Evolutionary conservation across 2,329 filamentous ascomycete genomes (phyloP).

Genomic region (Pseudonectria buxi): DNA sequence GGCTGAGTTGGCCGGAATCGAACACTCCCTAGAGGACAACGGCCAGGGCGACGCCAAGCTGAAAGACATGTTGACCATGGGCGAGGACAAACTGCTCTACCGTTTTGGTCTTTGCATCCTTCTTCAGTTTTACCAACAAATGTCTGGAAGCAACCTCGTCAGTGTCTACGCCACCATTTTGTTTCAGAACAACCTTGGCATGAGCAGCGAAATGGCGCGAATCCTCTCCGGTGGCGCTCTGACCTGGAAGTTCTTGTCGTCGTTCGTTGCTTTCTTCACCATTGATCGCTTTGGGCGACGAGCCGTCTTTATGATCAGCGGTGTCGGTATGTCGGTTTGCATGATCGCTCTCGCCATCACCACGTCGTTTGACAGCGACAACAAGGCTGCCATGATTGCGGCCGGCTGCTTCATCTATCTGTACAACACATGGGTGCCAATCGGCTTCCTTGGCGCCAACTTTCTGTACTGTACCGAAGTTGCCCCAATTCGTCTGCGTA

Average conservation of each 20-base stretch:
- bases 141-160: slow-evolving; percentile 22
- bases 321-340: slow-evolving; percentile 19
- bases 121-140: slow-evolving; percentile 27
- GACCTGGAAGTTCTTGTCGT: slow-evolving; percentile 28
- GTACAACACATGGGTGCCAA: slow-evolving; percentile 62
- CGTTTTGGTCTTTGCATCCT: slow-evolving; percentile 30
- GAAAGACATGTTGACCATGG: slow-evolving; percentile 39
- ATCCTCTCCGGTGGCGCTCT: slow-evolving; percentile 20
- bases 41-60: slow-evolving; percentile 29
- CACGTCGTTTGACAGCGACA: slow-evolving; percentile 15
- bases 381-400: slow-evolving; percentile 16
- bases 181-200: slow-evolving; percentile 20
- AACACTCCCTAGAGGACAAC: slow-evolving; percentile 39
- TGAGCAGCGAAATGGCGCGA: slow-evolving; percentile 16
- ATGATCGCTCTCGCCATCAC: slow-evolving; percentile 22
- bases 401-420: slow-evolving; percentile 50
- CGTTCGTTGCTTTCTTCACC: slow-evolving; percentile 21
- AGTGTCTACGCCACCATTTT: slow-evolving; percentile 25
- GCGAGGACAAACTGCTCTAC: slow-evolving; percentile 42
- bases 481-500: slow-evolving; percentile 40
- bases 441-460: slow-evolving; percentile 56
- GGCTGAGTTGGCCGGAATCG: slow-evolving; percentile 39
- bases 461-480: slow-evolving; percentile 52
- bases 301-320: slow-evolving; percentile 19
- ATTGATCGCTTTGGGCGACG: slow-evolving; percentile 25